Evolutionary conservation across 1,284 basidiomycete genomes (phyloP).

Genomic region (Naganishia sp.): DNA sequence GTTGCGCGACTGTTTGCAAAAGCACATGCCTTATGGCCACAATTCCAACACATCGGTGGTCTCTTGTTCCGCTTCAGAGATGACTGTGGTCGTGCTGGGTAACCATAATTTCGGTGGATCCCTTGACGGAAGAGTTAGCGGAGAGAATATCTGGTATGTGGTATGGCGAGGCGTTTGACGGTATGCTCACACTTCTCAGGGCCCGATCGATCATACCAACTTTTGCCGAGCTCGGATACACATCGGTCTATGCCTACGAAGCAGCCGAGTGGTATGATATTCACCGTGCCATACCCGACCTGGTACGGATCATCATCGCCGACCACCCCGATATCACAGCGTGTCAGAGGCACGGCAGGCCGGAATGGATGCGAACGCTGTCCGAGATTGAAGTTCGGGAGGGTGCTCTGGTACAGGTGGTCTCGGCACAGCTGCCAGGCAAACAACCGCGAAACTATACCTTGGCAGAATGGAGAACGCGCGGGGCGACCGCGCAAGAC

Average conservation of each 20-base stretch:
- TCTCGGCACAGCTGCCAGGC: neutral
- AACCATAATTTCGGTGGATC: slow-evolving; percentile 14
- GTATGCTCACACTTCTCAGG: slow-evolving; percentile 30
- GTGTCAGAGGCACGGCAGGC: slow-evolving; percentile 33
- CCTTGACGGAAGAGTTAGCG: slow-evolving; percentile 14
- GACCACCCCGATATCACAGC: slow-evolving; percentile 33
- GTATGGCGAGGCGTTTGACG: neutral
- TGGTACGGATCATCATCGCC: slow-evolving; percentile 43
- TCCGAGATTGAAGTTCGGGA: neutral
- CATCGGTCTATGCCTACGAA: slow-evolving; percentile 40
- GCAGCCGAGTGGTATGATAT: slow-evolving; percentile 42
- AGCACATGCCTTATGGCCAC: neutral
- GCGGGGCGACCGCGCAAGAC: neutral
- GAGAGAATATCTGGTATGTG: slow-evolving; percentile 37
- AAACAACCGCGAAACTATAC: neutral
- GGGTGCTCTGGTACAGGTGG: neutral
- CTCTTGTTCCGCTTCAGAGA: slow-evolving; percentile 4
- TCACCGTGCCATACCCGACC: slow-evolving; percentile 32
- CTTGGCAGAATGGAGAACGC: neutral
- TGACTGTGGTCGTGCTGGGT: slow-evolving; percentile 22
- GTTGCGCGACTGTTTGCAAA: slow-evolving; percentile 1
- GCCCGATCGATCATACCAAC: slow-evolving; percentile 40
- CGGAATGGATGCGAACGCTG: neutral
- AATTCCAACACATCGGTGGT: neutral
- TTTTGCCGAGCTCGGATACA: slow-evolving; percentile 41